Evolutionary conservation across 768 basidiomycete genomes (phyloP).

Genomic region (Phanerochaete carnosa): DNA sequence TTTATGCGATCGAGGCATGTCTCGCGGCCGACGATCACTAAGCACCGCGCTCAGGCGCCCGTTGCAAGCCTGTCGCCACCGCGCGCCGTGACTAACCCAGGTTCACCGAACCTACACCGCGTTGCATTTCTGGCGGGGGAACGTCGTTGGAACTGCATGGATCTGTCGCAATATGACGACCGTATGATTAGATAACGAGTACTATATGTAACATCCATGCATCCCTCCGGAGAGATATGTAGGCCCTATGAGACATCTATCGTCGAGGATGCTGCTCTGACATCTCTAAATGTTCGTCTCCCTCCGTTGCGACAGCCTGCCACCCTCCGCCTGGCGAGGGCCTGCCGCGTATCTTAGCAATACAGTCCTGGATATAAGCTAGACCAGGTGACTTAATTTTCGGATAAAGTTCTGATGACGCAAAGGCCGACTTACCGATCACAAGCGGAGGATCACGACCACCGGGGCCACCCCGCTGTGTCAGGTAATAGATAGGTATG

Average conservation of each 20-base stretch:
- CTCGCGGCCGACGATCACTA: neutral
- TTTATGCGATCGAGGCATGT: conserved; percentile 4
- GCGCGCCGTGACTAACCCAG: neutral
- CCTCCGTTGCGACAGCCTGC: conserved; percentile 72
- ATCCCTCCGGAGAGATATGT: neutral
- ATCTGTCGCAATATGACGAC: neutral
- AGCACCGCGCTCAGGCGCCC: conserved; percentile 1
- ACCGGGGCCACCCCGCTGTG: conserved; percentile 47
- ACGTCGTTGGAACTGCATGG: neutral
- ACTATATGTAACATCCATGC: neutral
- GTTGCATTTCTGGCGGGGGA: too few relatives aligned
- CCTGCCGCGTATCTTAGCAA: conserved; percentile 49
- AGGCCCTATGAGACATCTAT: neutral
- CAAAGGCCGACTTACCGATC: conserved; percentile 15
- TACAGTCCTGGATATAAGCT: conserved; percentile 41
- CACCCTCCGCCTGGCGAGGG: conserved; percentile 60
- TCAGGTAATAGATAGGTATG: conserved; percentile 80
- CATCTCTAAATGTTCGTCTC: conserved; percentile 72
- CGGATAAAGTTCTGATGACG: neutral
- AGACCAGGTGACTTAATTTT: neutral
- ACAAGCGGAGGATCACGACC: conserved; percentile 32
- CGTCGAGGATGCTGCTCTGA: conserved; percentile 28
- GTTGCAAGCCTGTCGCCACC: conserved; percentile 5
- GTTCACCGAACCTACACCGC: neutral
- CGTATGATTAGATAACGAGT: neutral